phyloP scores from a whole-genome alignment of 768 basidiomycete species.

The Artomyces pyxidatus region DNA sequence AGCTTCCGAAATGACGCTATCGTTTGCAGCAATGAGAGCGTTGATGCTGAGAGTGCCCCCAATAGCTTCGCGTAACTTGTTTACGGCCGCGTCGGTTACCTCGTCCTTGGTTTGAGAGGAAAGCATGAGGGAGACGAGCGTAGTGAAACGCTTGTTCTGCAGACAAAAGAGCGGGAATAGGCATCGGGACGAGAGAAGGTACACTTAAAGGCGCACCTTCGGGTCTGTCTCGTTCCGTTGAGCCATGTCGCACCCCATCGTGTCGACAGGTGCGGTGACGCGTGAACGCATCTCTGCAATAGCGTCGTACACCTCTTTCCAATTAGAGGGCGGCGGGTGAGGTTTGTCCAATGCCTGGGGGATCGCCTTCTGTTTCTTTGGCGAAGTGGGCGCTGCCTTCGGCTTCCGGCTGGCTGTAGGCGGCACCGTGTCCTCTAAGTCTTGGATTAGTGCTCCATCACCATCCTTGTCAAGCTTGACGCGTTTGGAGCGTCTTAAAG shows the following conservation, averaged over 20 bases:
- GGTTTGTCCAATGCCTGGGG: slow-evolving; percentile 45
- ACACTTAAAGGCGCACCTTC: slow-evolving; percentile 35
- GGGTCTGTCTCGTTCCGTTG: slow-evolving; percentile 57
- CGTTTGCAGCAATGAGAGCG: slow-evolving; percentile 57
- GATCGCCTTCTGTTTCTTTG: slow-evolving; percentile 51
- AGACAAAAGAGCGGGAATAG: too few relatives aligned
- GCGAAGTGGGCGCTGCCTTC: slow-evolving; percentile 25
- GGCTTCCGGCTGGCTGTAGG: too few relatives aligned
- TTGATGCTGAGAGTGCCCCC: slow-evolving; percentile 76
- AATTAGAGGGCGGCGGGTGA: slow-evolving; percentile 58
- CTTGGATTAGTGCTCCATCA: too few relatives aligned
- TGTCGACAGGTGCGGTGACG: slow-evolving; percentile 82
- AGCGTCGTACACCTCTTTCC: slow-evolving; percentile 61
- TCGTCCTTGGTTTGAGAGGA: slow-evolving; percentile 95
- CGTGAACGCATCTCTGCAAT: slow-evolving; percentile 72
- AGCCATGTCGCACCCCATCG: slow-evolving; percentile 79
- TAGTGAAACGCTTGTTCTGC: slow-evolving; percentile 76
- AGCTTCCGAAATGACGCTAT: slow-evolving; percentile 55
- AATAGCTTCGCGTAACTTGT: slow-evolving; percentile 60
- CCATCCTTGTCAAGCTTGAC: too few relatives aligned
- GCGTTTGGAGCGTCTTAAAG: too few relatives aligned
- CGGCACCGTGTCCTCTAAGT: too few relatives aligned
- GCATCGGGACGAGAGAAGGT: background rate
- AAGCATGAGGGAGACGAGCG: slow-evolving; percentile 89
- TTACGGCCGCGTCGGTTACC: slow-evolving; percentile 73